Evolutionary conservation across 2,329 filamentous ascomycete genomes (phyloP).

Genomic region (Cladorrhinum sp.): DNA sequence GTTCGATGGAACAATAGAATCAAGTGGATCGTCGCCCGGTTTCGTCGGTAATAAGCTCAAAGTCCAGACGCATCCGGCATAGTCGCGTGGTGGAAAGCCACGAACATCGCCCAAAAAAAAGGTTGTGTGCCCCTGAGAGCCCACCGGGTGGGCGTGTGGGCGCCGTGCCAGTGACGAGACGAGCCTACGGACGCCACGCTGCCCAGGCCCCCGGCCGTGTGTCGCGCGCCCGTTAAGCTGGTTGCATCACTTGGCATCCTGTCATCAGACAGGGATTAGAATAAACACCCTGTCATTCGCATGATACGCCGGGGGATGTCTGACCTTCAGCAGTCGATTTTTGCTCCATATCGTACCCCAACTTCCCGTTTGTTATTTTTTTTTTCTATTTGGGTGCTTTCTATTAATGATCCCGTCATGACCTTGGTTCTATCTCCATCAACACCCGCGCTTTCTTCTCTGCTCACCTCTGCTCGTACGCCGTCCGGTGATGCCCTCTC

Average conservation of each 20-base stretch:
- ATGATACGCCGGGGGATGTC: slow-evolving; percentile 1
- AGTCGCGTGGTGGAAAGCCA: neutral
- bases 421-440: slow-evolving; percentile 4
- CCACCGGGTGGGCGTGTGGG: neutral
- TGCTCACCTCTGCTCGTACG: neutral
- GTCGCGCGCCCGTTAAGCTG: slow-evolving; percentile 1
- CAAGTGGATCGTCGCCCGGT: neutral
- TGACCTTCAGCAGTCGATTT: slow-evolving; percentile 12
- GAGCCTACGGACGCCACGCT: neutral
- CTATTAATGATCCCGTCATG: slow-evolving; percentile 18
- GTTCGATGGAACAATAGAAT: neutral
- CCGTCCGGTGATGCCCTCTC: slow-evolving; percentile 23
- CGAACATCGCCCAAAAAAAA: neutral
- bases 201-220: neutral
- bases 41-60: slow-evolving; percentile 2
- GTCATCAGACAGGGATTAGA: slow-evolving; percentile 4
- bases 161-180: neutral
- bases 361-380: slow-evolving; percentile 11
- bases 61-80: neutral
- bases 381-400: slow-evolving; percentile 6
- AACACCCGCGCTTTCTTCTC: slow-evolving; percentile 2
- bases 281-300: slow-evolving; percentile 13
- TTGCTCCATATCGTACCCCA: slow-evolving; percentile 15
- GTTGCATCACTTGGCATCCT: neutral
- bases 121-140: neutral